These are phyloP conservation scores for Cryphonectria naterciae DNA, from an alignment of 2,329 filamentous ascomycete species.

Conservation along the genomic window DNA sequence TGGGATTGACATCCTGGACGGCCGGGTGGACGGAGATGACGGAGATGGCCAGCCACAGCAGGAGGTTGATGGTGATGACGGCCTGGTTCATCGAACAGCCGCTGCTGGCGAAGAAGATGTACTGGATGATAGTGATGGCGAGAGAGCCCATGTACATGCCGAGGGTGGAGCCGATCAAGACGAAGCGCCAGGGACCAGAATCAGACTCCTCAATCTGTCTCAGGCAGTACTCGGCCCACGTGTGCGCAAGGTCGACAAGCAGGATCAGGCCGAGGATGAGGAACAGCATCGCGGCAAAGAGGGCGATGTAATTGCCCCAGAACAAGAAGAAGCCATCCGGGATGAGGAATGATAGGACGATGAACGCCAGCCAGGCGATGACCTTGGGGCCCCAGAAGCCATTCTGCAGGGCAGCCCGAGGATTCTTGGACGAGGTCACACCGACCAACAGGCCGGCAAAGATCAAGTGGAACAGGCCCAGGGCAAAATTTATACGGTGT, in stretches of 20 bases:
- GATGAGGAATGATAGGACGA: slow-evolving; percentile 93
- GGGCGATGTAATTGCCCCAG: slow-evolving; percentile 93
- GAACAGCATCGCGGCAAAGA: slow-evolving; percentile 89
- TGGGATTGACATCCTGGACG: slow-evolving; percentile 89
- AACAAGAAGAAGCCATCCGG: slow-evolving; percentile 93
- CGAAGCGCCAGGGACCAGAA: slow-evolving; percentile 79
- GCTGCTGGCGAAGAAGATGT: slow-evolving; percentile 85
- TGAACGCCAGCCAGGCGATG: slow-evolving; percentile 81
- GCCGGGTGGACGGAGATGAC: slow-evolving; percentile 85
- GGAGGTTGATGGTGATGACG: slow-evolving; percentile 89
- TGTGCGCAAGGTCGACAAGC: slow-evolving; percentile 92
- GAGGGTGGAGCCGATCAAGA: slow-evolving; percentile 89
- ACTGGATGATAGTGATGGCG: slow-evolving; percentile 95
- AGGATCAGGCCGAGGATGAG: slow-evolving; percentile 89
- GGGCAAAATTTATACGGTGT: slow-evolving; percentile 96
- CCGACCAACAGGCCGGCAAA: slow-evolving; percentile 85
- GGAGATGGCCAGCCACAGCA: slow-evolving; percentile 81
- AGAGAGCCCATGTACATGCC: slow-evolving; percentile 91
- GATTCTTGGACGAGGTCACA: slow-evolving; percentile 83
- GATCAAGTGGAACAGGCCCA: slow-evolving; percentile 90
- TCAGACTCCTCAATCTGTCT: slow-evolving; percentile 90
- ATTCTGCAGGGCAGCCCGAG: slow-evolving; percentile 88
- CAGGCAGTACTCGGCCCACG: slow-evolving; percentile 95
- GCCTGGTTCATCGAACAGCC: slow-evolving; percentile 96
- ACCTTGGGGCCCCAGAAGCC: slow-evolving; percentile 99